A percentile compares a stretch with the other conserved stretches of the same genome.
These are phyloP conservation scores for Priceomyces fermenticarens DNA, from an alignment of 805 yeast genomes.

Conservation along the genomic window DNA sequence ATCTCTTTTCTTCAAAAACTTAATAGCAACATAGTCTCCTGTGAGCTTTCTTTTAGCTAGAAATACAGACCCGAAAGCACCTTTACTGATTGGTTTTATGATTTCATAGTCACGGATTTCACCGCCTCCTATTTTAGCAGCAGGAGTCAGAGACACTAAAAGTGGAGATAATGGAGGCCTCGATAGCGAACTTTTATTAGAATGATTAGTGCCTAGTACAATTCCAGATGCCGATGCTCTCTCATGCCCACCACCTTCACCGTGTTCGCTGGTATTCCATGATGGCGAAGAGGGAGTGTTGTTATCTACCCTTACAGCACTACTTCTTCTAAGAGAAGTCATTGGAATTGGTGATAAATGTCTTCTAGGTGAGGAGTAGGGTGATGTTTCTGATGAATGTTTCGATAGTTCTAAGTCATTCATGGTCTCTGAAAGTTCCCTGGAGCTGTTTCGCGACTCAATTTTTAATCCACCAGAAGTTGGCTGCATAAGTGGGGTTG, in stretches of 20 bases:
- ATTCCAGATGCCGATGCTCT: constrained; percentile 20
- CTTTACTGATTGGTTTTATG: constrained; percentile 89
- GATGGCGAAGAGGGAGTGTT: constrained; percentile 48
- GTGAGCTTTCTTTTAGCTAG: constrained; percentile 79
- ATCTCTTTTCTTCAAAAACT: constrained; percentile 85
- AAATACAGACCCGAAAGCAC: constrained; percentile 96
- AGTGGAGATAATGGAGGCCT: constrained; percentile 81
- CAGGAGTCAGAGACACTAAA: constrained; percentile 60
- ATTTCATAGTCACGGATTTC: constrained; percentile 87
- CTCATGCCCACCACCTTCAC: constrained; percentile 8
- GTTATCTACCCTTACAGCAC: constrained; percentile 15
- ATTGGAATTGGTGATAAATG: constrained; percentile 56
- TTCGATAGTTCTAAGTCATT: constrained; percentile 27
- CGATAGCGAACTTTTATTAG: constrained; percentile 7
- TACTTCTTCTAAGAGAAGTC: constrained; percentile 60
- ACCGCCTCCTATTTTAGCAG: constrained; percentile 45
- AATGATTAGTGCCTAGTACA: constrained; percentile 2
- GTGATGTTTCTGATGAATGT: constrained; percentile 21
- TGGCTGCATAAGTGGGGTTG: constrained; percentile 5
- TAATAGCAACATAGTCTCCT: constrained; percentile 94
- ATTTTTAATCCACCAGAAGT: constrained; percentile 3
- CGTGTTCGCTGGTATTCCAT: constrained; percentile 9
- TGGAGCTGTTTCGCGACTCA: constrained; percentile 14
- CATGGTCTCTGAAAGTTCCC: constrained; percentile 22
- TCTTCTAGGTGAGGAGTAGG: constrained; percentile 52